Evolutionary conservation across 371 early-diverging fungal species (phyloP), one percentile per base, ranked within the genome.

Genomic region (Actinomucor elegans): DNA sequence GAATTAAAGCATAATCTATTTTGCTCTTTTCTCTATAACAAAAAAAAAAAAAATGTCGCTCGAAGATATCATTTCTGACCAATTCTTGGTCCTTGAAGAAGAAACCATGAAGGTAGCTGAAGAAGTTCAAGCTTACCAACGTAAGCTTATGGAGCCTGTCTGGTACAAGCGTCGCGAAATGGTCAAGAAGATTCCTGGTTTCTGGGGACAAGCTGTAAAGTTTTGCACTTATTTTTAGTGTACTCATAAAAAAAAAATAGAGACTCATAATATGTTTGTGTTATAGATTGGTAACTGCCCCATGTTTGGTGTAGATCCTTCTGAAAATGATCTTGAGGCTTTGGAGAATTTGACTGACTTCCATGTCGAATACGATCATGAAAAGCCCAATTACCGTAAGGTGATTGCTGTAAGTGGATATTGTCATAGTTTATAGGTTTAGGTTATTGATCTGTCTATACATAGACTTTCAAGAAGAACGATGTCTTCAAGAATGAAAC

Each of bases 131-230:
- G 61, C 66, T 54, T 61, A 71, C 48, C 55, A 66, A 58, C 68
- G 75, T 43, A 79, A 80, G 51, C 57, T 77, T 15, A 73, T 80
- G 75, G 47, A 41, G 27, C 85, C 85, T 33, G 61, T 81, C 44
- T 81, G 64, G 55, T 65, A 78, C 42, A 80, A 82, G 68, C 78
- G 85, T 55, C 79, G 81, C 46, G 80, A 69, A 32, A 55, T 81
- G 55, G 67, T 79, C 29, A 77, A 81, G 59, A 57, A 75, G 53
- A 77, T 84, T 53, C 79, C 81, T 49, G 61, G 67, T 46, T 84
- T 84, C 63, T 84, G 83, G 83, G 32, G 64, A 29, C 61, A 62
- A 32, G 77, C 69, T 27, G 77, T 80, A 66, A 57, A 55, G 31
- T 41, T 20, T n/a, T n/a, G n/a, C n/a, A n/a, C n/a, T n/a, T n/a